Evolutionary conservation across 2,329 filamentous ascomycete genomes (phyloP).

Genomic region (Pseudocercospora cruenta): DNA sequence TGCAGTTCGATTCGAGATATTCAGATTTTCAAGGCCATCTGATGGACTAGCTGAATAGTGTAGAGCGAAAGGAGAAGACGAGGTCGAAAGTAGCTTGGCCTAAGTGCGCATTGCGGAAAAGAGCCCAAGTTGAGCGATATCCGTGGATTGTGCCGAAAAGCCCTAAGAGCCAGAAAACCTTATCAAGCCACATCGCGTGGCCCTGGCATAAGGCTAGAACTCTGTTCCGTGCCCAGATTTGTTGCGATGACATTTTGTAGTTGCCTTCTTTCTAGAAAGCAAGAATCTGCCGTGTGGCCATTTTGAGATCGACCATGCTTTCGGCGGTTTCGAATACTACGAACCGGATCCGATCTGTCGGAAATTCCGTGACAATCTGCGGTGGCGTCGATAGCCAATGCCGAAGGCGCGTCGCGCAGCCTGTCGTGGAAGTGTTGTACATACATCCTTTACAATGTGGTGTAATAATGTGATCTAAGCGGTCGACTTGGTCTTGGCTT

Average conservation of each 20-base stretch:
- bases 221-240: neutral
- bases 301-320: neutral
- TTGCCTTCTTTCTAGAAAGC: neutral
- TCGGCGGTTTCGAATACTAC: neutral
- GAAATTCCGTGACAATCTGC: neutral
- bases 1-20: neutral
- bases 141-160: neutral
- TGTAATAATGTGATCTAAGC: neutral
- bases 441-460: neutral
- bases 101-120: neutral
- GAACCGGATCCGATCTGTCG: neutral
- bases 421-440: neutral
- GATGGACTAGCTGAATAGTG: neutral
- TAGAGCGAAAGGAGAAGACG: neutral
- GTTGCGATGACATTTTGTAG: neutral
- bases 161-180: constrained; percentile 2
- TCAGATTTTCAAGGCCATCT: neutral
- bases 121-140: neutral
- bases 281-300: neutral
- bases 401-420: neutral
- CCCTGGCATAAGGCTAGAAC: neutral
- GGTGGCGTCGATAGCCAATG: neutral
- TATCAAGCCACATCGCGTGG: neutral
- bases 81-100: neutral
- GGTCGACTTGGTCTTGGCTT: constrained; percentile 17